Percentiles rank a stretch among this genome's conserved stretches.
Evolutionary conservation across 495 filamentous ascomycete genomes (phyloP).

Genomic region (Barbatosphaeria neglecta): DNA sequence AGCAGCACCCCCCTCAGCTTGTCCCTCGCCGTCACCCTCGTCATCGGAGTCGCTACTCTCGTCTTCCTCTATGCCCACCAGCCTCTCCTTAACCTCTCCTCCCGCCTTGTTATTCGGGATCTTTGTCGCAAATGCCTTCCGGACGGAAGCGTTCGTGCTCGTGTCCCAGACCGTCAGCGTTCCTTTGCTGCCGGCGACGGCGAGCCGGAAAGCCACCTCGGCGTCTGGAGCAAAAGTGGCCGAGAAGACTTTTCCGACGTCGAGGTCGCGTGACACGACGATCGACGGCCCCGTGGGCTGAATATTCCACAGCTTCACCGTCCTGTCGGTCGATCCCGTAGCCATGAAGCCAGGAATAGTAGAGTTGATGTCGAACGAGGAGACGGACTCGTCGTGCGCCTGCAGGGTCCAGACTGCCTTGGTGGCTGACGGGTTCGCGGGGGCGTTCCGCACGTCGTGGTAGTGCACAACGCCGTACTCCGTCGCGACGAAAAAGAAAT

Average conservation of each 20-base stretch:
- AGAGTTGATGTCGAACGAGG: conserved; percentile 86
- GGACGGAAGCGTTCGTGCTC: conserved; percentile 83
- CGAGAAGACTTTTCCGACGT: conserved; percentile 90
- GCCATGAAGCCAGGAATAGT: conserved; percentile 83
- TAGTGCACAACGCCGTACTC: conserved; percentile 83
- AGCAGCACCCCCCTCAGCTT: conserved; percentile 43
- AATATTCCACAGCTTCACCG: conserved; percentile 94
- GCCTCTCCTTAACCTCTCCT: conserved; percentile 61
- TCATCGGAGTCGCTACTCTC: conserved; percentile 49
- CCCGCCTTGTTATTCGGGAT: conserved; percentile 34
- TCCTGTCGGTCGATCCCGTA: conserved; percentile 85
- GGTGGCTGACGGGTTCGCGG: conserved; percentile 53
- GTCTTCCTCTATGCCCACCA: conserved; percentile 57
- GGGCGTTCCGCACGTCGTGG: conserved; percentile 64
- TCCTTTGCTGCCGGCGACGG: conserved; percentile 91
- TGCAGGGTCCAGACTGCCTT: conserved; percentile 90
- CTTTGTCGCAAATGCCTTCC: conserved; percentile 68
- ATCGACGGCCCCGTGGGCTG: conserved; percentile 66
- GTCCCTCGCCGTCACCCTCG: conserved; percentile 42
- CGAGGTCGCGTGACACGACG: conserved; percentile 83
- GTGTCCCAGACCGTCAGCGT: conserved; percentile 94
- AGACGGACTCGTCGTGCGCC: conserved; percentile 88
- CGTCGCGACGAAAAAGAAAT: conserved; percentile 91
- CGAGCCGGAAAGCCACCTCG: conserved; percentile 80
- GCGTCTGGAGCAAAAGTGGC: conserved; percentile 78